Evolutionary conservation across 257 asterid genomes (phyloP), one percentile per base, ranked within the genome.

Genomic region (Nicotiana undulata): DNA sequence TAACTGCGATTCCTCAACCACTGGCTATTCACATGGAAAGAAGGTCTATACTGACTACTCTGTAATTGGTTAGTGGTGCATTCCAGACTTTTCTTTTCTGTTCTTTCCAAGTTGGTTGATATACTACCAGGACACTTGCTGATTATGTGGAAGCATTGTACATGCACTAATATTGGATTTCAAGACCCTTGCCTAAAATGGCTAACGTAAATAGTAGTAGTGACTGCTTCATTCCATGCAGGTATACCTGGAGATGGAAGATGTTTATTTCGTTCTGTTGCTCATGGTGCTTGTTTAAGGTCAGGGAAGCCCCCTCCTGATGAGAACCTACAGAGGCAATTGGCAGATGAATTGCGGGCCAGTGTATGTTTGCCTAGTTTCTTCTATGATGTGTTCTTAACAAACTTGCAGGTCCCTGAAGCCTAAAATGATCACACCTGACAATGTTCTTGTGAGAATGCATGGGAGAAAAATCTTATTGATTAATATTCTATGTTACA

Each of bases 221-320:
- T 63, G 58, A 64, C 81, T 79, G 79, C 77, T 86, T 52, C 82
- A 85, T 63, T 46, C 20, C 82, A 64, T 75, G 84, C 84, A 93
- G 99, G 99, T 80, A 91, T 95, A 85, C 99, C 99, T 78, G 99
- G 99, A 83, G 99, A 95, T 34, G 99, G 99, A 68, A 93, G 98
- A 89, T 95, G 99, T 88, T 88, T 95, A 91, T 95, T 95, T 84
- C 98, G 99, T 31, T 93, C 99, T 8, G 90, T 95, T 83, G 93
- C 92, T 83, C 97, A 93, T 81, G 99, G 97, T 84, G 98, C 99
- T 88, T 93, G 97, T 85, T 51, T 92, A 55, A 87, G 88, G 72
- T 87, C 93, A 31, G 98, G 98, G 75, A 92, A 92, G 81, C 89
- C 92, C 70, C 89, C 93, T 67, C 98, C 95, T 2, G 83, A 84